A percentile compares a stretch with the other conserved stretches of the same genome.
Evolutionary conservation across 257 asterid species (phyloP).

Genomic region (Solanum clarkiae): DNA sequence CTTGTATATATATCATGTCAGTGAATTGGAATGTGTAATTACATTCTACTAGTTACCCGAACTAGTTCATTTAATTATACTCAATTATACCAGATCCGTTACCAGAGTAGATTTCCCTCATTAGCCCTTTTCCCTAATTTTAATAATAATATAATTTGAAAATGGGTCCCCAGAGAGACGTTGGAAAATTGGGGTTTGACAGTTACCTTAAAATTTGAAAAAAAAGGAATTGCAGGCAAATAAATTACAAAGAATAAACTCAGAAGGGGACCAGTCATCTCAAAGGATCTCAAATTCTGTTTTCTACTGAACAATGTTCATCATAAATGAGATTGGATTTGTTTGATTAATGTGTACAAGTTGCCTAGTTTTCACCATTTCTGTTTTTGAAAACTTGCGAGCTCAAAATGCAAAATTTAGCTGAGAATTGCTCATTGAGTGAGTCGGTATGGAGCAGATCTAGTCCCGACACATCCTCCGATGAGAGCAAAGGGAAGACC

Average conservation of each 20-base stretch:
- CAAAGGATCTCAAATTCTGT: background rate
- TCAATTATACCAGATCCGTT: too few relatives aligned
- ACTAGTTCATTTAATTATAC: too few relatives aligned
- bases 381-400: conserved; percentile 2
- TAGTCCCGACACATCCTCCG: conserved; percentile 31
- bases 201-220: conserved; percentile 31
- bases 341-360: conserved; percentile 8
- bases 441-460: conserved; percentile 38
- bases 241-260: conserved; percentile 16
- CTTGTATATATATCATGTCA: too few relatives aligned
- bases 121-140: background rate
- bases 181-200: conserved; percentile 23
- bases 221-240: conserved; percentile 19
- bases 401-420: conserved; percentile 34
- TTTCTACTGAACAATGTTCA: background rate
- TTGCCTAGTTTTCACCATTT: background rate
- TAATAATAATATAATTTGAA: conserved; percentile 14
- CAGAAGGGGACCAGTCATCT: background rate
- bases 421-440: conserved; percentile 23
- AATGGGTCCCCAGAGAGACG: conserved; percentile 19
- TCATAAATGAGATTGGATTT: background rate
- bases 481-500: conserved; percentile 8
- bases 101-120: too few relatives aligned
- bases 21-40: too few relatives aligned
- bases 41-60: too few relatives aligned